Conservation (phyloP, 139 green algal genomes). For the Picochlorum sp. region DNA sequence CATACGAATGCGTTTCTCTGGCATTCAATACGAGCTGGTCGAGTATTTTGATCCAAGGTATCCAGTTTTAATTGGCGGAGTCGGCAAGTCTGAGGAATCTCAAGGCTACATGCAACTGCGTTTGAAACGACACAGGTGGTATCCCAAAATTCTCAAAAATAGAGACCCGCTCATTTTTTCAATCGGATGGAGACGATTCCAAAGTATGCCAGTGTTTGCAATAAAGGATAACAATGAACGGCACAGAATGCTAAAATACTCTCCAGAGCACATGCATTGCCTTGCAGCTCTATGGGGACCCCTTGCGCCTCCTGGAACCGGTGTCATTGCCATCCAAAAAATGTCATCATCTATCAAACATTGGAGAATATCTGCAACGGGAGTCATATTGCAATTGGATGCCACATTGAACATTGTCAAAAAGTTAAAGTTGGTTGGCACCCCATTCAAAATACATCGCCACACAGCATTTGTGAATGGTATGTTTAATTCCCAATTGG, state of each 20-base stretch:
- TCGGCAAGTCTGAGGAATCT: conserved; percentile 72
- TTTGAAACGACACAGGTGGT: conserved; percentile 78
- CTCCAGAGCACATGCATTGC: conserved; percentile 97
- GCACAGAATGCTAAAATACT: conserved; percentile 91
- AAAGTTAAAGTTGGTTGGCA: conserved; percentile 95
- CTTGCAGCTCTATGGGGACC: conserved; percentile 69
- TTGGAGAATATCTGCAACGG: conserved; percentile 89
- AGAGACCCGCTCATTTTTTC: conserved; percentile 88
- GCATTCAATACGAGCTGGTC: conserved; percentile 85
- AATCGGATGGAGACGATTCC: conserved; percentile 89
- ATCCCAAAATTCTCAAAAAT: conserved; percentile 78
- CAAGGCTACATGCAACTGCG: conserved; percentile 75
- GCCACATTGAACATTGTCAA: conserved; percentile 72
- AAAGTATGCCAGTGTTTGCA: conserved; percentile 79
- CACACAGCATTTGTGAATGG: conserved; percentile 90
- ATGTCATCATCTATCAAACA: conserved; percentile 18
- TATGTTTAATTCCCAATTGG: conserved; percentile 87
- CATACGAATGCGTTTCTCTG: conserved; percentile 72
- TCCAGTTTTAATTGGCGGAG: conserved; percentile 81
- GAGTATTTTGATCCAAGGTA: conserved; percentile 65
- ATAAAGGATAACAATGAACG: conserved; percentile 84
- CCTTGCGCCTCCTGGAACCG: conserved; percentile 78
- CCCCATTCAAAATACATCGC: conserved; percentile 71
- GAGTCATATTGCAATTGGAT: conserved; percentile 84
- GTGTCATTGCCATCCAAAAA: conserved; percentile 50